phyloP scores from a whole-genome alignment of 768 basidiomycete genomes.

The Trametopsis cervina region DNA sequence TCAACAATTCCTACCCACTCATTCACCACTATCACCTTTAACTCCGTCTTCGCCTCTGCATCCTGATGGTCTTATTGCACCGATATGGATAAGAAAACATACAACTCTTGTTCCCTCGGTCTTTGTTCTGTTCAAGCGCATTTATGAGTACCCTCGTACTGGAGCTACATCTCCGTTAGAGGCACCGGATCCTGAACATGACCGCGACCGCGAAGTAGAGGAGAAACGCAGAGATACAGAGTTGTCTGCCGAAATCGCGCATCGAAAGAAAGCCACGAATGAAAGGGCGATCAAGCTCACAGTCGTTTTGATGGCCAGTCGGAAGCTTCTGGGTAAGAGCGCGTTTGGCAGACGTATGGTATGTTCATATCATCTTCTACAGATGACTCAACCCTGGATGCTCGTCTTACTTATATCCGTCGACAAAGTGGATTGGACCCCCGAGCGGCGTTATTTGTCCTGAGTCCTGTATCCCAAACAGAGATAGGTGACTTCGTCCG shows the following conservation, averaged over 20 bases:
- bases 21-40: conserved; percentile 92
- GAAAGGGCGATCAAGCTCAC: conserved; percentile 93
- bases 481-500: conserved; percentile 87
- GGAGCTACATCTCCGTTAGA: conserved; percentile 48
- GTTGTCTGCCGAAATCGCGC: conserved; percentile 72
- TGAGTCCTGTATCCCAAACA: conserved; percentile 82
- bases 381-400: conserved; percentile 85
- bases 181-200: conserved; percentile 42
- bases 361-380: not conserved
- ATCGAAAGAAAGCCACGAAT: conserved; percentile 68
- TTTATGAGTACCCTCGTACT: conserved; percentile 60
- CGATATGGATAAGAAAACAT: conserved; percentile 97
- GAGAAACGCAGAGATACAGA: conserved; percentile 71
- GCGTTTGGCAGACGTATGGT: too few relatives aligned
- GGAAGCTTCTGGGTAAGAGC: conserved; percentile 73
- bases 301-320: conserved; percentile 86
- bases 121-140: conserved; percentile 83
- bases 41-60: conserved; percentile 83
- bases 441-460: conserved; percentile 86
- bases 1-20: conserved; percentile 47
- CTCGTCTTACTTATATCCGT: conserved; percentile 79
- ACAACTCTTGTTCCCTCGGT: conserved; percentile 87
- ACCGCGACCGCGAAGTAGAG: conserved; percentile 53
- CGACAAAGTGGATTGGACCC: conserved; percentile 86
- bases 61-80: conserved; percentile 94